Evolutionary conservation across 2,329 filamentous ascomycete genomes (phyloP).

Genomic region (Alternaria metachromatica): DNA sequence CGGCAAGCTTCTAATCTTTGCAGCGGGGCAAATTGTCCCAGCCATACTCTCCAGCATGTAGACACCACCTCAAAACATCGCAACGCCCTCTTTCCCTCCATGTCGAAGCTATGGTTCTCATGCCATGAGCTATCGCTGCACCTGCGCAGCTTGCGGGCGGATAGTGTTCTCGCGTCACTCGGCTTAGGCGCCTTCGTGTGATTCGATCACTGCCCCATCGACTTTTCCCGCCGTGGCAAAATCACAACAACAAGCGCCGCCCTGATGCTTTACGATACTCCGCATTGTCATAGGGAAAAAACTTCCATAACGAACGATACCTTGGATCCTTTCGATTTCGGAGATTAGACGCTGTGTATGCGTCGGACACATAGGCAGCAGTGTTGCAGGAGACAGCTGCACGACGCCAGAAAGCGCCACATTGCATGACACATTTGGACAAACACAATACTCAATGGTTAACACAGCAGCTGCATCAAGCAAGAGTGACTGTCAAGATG

Average conservation of each 20-base stretch:
- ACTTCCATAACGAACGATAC: not conserved
- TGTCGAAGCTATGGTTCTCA: not conserved
- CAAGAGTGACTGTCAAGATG: not conserved
- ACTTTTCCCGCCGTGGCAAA: conserved; percentile 12
- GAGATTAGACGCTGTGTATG: not conserved
- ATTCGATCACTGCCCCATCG: conserved; percentile 9
- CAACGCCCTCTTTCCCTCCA: not conserved
- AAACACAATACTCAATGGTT: not conserved
- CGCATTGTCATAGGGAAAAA: not conserved
- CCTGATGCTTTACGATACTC: not conserved
- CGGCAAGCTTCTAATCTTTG: not conserved
- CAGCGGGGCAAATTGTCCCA: not conserved
- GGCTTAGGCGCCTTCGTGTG: conserved; percentile 9
- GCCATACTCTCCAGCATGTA: not conserved
- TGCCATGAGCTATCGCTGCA: conserved; percentile 14
- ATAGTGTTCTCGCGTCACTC: conserved; percentile 15
- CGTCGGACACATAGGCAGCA: not conserved
- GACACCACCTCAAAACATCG: not conserved
- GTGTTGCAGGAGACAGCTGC: not conserved
- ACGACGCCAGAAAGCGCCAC: not conserved
- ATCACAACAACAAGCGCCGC: conserved; percentile 8
- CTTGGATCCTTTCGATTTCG: not conserved
- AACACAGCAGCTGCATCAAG: not conserved
- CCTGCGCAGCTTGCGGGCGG: not conserved
- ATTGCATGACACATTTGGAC: not conserved